Evolutionary conservation across 2,329 filamentous ascomycete species (phyloP), one percentile per base, ranked within the genome.

Genomic region (Trichoderma endophyticum): DNA sequence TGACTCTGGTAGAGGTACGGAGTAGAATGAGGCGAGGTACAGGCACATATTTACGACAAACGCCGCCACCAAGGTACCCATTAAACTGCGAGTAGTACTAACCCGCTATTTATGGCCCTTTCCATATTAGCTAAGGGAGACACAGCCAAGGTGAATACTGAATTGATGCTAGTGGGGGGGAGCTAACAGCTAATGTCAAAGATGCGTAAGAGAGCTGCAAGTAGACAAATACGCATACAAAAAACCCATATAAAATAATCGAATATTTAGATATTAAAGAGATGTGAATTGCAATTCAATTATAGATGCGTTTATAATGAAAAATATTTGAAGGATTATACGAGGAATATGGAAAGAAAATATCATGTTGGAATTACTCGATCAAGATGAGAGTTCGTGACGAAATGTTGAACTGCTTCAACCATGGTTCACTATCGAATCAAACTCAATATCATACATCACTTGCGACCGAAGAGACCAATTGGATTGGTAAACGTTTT

Each of bases 401-500:
- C 7, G 15, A 43, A 43, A n/a, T 3, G 4, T n/a, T n/a, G 3
- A 43, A n/a, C 36, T 3, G 7, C n/a, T 30, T 28, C 34, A 57
- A 57, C 12, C n/a, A 51, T 21, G 18, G 5, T 65, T 48, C 12
- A 14, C 18, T 54, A 24, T 54, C 48, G 24, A 24, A 24, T 54
- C 48, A 54, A 24, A 43, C 15, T 43, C 7, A 3, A n/a, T 43
- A 43, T 43, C 21, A 54, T 21, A 54, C 34, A 9, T 65, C 62
- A 65, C 43, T 24, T 54, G 62, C 62, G n/a, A 30, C 11, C 24
- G 11, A 54, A 14, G n/a, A 54, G 28, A 32, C 48, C 48, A 65
- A 65, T 15, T 18, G 26, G 39, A 57, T 18, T 67, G 51, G 51
- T 34, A 60, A 60, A 68, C 59, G 56, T 62, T 70, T 70, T 61